Conservation (phyloP, 2,329 filamentous ascomycete species). For the Xylaria sp. region DNA sequence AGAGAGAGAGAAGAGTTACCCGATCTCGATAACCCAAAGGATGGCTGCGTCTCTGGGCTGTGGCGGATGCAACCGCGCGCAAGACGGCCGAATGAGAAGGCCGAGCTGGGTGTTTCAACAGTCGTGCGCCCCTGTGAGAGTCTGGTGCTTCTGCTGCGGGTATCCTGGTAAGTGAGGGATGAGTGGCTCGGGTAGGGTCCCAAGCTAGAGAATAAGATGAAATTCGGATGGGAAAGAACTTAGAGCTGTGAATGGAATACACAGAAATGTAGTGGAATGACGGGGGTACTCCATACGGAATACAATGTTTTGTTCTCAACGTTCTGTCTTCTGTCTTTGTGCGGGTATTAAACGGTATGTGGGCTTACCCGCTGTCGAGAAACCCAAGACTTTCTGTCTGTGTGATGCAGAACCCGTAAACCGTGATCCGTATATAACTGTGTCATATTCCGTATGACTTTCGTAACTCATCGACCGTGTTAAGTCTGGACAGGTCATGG, state of each 20-base stretch:
- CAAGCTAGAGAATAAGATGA: neutral
- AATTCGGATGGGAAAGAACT: neutral
- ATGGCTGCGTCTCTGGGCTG: neutral
- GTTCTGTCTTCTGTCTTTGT: neutral
- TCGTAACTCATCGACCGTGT: no score
- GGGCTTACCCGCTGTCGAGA: neutral
- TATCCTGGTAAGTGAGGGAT: neutral
- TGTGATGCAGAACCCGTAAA: neutral
- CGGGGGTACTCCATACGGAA: neutral
- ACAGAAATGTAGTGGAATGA: neutral
- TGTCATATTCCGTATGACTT: no score
- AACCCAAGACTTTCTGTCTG: neutral
- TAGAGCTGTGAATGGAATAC: neutral
- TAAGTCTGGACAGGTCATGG: no score
- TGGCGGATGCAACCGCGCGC: constrained; percentile 8
- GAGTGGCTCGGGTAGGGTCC: constrained; percentile 1
- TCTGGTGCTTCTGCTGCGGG: neutral
- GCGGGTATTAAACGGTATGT: neutral
- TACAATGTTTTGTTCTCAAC: neutral
- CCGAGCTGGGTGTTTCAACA: neutral
- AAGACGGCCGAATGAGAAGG: constrained; percentile 11
- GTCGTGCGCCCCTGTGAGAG: neutral
- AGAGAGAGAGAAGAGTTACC: neutral
- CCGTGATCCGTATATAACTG: no score
- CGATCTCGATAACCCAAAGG: constrained; percentile 8